Base-by-base conservation (phyloP, 495 filamentous ascomycete species). In the Podospora bellae-mahoneyi region DNA sequence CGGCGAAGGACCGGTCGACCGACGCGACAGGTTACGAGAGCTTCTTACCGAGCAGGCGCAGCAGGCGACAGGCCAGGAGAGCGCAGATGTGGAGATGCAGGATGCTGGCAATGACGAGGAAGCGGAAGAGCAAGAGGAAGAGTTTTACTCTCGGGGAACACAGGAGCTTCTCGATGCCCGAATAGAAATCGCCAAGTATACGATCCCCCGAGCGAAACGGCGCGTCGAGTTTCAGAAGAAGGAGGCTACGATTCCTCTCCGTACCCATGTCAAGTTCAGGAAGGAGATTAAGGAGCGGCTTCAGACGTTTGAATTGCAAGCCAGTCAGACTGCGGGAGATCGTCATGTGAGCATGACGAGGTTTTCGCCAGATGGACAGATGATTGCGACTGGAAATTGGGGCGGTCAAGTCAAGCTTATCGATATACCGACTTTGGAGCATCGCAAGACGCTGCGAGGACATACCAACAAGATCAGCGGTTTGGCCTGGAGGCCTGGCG, bases 381-480 rank as follows among this genome's bases (percentile, higher is more conserved):
- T 88, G 7, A 84, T 98, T 59, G 95, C 95, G 3, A 92, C 91
- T 9, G 95, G 95, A 53, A 97, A 93, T 73, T 98, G 92, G 92
- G 89, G 86, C 9, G 95, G 95, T 39, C 89, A 90, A 18, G 89
- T 99, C 57, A 93, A 91, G 69, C 82, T 99, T 61, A 85, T 97
- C 66, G 86, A 88, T 58, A 89, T 97, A 4, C 94, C 94, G 1
- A 90, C 89, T 66, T 81, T 99, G 57, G 88, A 94, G 64, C 88
- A 91, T 71, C 91, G 88, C 70, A 83, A 80, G 67, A 88, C 85
- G 7, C 78, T 95, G 64, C 85, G 94, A 54, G 95, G 91, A 5
- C 95, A 99, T 73, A 91, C 85, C 5, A 93, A 91, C 76, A 87
- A 92, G 63, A 87, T 98, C 23, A 93, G 95, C 69, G 95, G 95